Base-by-base conservation (phyloP, 352 stramenopile species). In the Blastocystis hominis region DNA sequence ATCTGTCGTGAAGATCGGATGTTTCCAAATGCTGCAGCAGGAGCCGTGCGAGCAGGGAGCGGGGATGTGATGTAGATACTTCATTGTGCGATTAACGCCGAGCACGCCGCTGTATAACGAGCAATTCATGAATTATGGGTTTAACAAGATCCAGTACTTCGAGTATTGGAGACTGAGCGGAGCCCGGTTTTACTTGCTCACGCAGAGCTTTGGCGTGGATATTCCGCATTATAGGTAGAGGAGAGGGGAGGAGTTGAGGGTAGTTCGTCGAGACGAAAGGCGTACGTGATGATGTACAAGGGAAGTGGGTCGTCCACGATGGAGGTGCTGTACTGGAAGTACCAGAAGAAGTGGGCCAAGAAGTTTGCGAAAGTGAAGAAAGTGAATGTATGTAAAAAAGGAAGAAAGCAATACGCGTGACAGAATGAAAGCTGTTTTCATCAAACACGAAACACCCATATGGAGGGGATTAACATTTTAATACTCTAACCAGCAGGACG, bases 61-160 rank as follows among this genome's bases (percentile, higher is more conserved):
- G n/a, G 30, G 10, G 9, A 46, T 30, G 30, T 46, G 20, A 9
- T 5, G 30, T 79, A 79, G 69, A 24, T 87, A 87, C n/a, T 75
- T 87, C 36, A 64, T 87, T 34, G 40, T 87, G 36, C 77, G 75
- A 36, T 30, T 64, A 10, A 87, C 77, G 38, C 56, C 77, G n/a
- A 55, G 10, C 5, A 77, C 46, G 47, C 77, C 77, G 15, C 24
- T 87, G 40, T 87, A 78, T 42, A 38, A 87, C 15, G 77, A 87
- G 63, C 20, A 34, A 15, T 87, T 54, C 44, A 78, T 87, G 17
- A 87, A 87, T 24, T 87, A 87, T 44, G 77, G 77, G 17, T 87
- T 78, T 56, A 87, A 87, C 66, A 87, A 87, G 77, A 78, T 87
- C 77, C 54, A 87, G 66, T 87, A 78, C 42, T 87, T 87, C 42